Conservation (phyloP, 805 yeast species). For the Maudiozyma bulderi region DNA sequence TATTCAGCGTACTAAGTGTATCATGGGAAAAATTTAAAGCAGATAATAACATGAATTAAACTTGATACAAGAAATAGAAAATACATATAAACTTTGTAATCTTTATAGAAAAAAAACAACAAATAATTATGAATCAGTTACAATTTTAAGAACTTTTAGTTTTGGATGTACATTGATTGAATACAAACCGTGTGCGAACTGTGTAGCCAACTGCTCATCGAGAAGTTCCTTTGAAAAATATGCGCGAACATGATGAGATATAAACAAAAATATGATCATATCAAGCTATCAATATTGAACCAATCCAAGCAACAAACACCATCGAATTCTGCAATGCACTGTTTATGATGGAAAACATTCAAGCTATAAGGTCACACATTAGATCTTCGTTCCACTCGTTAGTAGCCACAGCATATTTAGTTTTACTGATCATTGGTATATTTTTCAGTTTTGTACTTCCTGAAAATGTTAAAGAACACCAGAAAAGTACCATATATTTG, state of each 20-base stretch:
- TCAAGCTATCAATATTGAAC: not conserved
- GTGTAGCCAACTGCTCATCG: no score
- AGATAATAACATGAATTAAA: slow-evolving; percentile 37
- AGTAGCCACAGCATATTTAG: slow-evolving; percentile 1
- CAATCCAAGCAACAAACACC: not conserved
- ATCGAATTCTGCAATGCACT: no score
- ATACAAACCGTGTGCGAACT: no score
- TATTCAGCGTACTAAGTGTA: slow-evolving; percentile 70
- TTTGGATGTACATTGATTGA: no score
- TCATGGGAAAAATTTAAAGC: slow-evolving; percentile 83
- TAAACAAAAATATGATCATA: no score
- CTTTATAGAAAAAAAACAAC: not conserved
- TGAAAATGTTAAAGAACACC: slow-evolving; percentile 12
- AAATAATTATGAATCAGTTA: not conserved
- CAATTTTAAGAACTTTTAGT: no score
- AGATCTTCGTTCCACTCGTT: not conserved
- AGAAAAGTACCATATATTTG: slow-evolving; percentile 13
- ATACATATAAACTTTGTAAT: not conserved
- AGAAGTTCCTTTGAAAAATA: no score
- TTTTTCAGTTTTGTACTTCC: slow-evolving; percentile 12
- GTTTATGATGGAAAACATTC: not conserved
- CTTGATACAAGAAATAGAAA: not conserved
- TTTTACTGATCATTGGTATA: slow-evolving; percentile 9
- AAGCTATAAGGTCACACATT: not conserved
- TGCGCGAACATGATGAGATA: no score